phyloP scores from a whole-genome alignment of 2,329 filamentous ascomycete genomes.

The Pseudogymnoascus sp. region DNA sequence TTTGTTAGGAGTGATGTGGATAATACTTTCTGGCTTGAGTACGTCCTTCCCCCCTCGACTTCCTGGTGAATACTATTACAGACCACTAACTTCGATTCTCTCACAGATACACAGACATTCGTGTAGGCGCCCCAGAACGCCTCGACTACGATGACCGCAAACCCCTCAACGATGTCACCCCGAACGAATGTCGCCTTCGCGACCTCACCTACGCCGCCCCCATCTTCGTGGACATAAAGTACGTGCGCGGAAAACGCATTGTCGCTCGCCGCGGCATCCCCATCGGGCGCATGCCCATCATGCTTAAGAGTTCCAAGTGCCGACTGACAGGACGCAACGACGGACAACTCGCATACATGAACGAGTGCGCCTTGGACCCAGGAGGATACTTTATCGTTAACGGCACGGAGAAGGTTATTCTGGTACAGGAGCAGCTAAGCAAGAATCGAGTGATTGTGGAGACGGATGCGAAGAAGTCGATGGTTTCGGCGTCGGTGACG shows the following conservation, averaged over 20 bases:
- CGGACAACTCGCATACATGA: slow-evolving; percentile 81
- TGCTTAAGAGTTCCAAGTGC: slow-evolving; percentile 94
- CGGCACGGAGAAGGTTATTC: slow-evolving; percentile 95
- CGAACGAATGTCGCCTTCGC: slow-evolving; percentile 91
- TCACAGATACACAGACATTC: slow-evolving; percentile 70
- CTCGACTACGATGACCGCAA: slow-evolving; percentile 67
- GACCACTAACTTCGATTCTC: slow-evolving; percentile 13
- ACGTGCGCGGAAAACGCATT: slow-evolving; percentile 72
- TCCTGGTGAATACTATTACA: background rate
- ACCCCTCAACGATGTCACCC: slow-evolving; percentile 70
- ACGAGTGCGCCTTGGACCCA: slow-evolving; percentile 92
- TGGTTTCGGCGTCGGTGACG: slow-evolving; percentile 92
- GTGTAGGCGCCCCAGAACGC: slow-evolving; percentile 74
- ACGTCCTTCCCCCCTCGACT: slow-evolving; percentile 17
- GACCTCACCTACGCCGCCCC: slow-evolving; percentile 98
- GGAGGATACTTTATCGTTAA: slow-evolving; percentile 98
- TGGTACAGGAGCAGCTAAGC: slow-evolving; percentile 97
- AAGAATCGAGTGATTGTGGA: slow-evolving; percentile 99
- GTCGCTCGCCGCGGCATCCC: slow-evolving; percentile 70
- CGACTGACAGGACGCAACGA: slow-evolving; percentile 78
- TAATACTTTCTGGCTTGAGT: slow-evolving; percentile 83
- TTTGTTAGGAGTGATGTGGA: slow-evolving; percentile 88
- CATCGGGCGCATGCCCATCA: slow-evolving; percentile 89
- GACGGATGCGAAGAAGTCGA: slow-evolving; percentile 81
- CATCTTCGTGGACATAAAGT: slow-evolving; percentile 87